phyloP scores from a whole-genome alignment of 2,329 filamentous ascomycete species.

The Exophiala xenobiotica region DNA sequence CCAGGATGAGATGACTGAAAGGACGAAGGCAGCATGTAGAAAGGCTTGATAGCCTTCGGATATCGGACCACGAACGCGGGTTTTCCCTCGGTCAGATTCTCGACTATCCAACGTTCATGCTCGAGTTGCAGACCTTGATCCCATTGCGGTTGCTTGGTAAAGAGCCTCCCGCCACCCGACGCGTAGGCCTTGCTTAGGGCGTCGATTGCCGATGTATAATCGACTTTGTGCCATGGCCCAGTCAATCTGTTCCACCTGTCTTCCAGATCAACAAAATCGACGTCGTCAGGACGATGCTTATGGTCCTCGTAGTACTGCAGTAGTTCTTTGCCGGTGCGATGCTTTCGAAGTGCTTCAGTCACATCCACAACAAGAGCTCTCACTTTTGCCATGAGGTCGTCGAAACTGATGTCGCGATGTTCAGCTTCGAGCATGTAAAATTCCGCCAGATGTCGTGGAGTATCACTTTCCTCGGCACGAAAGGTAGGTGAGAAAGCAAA shows the following conservation, averaged over 20 bases:
- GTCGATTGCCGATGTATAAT: conserved; percentile 75
- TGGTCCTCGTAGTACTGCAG: conserved; percentile 38
- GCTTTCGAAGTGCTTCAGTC: conserved; percentile 10
- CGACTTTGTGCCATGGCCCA: conserved; percentile 72
- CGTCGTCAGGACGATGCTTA: conserved; percentile 21
- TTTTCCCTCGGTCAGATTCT: conserved; percentile 58
- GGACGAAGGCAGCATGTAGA: conserved; percentile 75
- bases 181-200: conserved; percentile 61
- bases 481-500: conserved; percentile 96
- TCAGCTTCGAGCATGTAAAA: conserved; percentile 99
- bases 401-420: conserved; percentile 68
- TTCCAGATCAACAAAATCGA: conserved; percentile 33
- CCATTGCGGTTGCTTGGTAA: conserved; percentile 70
- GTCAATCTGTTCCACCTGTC: conserved; percentile 70
- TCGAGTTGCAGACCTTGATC: conserved; percentile 77
- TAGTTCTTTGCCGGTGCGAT: conserved; percentile 54
- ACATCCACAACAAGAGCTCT: conserved; percentile 68
- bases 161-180: conserved; percentile 49
- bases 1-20: neutral
- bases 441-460: conserved; percentile 88
- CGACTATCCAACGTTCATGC: conserved; percentile 86
- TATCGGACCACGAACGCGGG: conserved; percentile 94
- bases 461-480: conserved; percentile 89
- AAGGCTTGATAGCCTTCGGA: conserved; percentile 84
- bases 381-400: conserved; percentile 72